phyloP scores from a whole-genome alignment of 2,329 filamentous ascomycete genomes.

The Colletotrichum sp. region DNA sequence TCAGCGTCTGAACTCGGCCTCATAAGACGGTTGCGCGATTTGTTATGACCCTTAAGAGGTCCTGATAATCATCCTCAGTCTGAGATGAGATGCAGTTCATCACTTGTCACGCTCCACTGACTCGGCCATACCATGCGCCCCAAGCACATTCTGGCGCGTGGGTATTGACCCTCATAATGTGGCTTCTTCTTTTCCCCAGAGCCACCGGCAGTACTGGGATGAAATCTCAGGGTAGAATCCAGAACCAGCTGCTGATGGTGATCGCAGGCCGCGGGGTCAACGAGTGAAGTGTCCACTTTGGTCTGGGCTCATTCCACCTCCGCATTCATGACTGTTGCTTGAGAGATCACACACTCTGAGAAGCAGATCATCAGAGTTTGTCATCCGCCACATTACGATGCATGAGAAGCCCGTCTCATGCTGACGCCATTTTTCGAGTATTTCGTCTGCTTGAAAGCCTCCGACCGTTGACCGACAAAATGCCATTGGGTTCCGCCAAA shows the following conservation, averaged over 20 bases:
- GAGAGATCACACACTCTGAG: background rate
- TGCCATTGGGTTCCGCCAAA: background rate
- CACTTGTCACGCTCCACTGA: background rate
- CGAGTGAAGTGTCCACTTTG: background rate
- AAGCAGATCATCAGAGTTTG: background rate
- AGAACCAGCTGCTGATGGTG: background rate
- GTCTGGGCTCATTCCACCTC: background rate
- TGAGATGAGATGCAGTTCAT: background rate
- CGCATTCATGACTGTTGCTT: background rate
- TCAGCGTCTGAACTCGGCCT: background rate
- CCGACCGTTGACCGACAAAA: background rate
- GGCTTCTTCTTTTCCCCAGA: background rate
- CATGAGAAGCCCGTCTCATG: background rate
- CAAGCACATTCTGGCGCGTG: background rate
- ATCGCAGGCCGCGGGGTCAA: background rate
- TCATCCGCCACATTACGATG: background rate
- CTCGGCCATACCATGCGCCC: background rate
- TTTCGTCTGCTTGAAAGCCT: background rate
- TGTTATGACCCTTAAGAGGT: background rate
- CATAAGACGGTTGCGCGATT: background rate
- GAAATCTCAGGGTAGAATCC: background rate
- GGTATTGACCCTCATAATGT: accelerated
- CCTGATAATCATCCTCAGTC: background rate
- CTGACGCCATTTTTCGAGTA: background rate
- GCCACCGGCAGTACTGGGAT: background rate